Evolutionary conservation across 805 yeast genomes (phyloP).

Genomic region (Sugiyamaella valdiviana): DNA sequence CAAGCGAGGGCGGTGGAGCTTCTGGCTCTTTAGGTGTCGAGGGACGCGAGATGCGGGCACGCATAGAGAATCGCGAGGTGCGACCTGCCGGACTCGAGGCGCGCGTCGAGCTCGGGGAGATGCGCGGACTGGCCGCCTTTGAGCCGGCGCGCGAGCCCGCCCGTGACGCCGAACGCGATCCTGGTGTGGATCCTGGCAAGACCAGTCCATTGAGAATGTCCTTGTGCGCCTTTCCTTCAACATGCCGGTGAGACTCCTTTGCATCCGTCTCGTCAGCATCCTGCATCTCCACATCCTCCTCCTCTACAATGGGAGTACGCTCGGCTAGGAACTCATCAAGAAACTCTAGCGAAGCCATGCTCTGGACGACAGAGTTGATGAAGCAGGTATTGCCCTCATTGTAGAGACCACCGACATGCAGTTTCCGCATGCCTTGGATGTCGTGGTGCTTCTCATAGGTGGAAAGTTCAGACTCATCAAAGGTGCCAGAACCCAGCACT

Average conservation of each 20-base stretch:
- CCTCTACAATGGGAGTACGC: constrained; percentile 25
- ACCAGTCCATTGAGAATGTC: not conserved
- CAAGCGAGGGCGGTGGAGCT: not conserved
- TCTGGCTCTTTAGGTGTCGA: not conserved
- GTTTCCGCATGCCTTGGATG: constrained; percentile 6
- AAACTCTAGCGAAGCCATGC: constrained; percentile 66
- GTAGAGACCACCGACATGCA: constrained; percentile 68
- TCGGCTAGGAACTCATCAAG: constrained; percentile 50
- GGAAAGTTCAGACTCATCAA: constrained; percentile 11
- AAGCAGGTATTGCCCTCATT: constrained; percentile 94
- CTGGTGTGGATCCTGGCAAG: not conserved
- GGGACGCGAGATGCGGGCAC: not conserved
- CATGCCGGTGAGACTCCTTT: not conserved
- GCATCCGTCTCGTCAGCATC: constrained; percentile 21
- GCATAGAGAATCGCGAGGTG: not conserved
- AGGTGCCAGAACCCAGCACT: constrained; percentile 10
- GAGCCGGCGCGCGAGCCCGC: not conserved
- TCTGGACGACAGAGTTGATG: constrained; percentile 85
- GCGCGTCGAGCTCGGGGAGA: not conserved
- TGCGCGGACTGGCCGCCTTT: not conserved
- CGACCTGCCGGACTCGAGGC: not conserved
- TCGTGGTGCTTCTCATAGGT: constrained; percentile 8
- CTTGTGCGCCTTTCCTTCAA: not conserved
- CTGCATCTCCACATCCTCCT: constrained; percentile 11
- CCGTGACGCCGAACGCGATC: not conserved